Conservation (phyloP, 225 moss, liverwort and hornwort species). For the Thuidium tamariscinum region DNA sequence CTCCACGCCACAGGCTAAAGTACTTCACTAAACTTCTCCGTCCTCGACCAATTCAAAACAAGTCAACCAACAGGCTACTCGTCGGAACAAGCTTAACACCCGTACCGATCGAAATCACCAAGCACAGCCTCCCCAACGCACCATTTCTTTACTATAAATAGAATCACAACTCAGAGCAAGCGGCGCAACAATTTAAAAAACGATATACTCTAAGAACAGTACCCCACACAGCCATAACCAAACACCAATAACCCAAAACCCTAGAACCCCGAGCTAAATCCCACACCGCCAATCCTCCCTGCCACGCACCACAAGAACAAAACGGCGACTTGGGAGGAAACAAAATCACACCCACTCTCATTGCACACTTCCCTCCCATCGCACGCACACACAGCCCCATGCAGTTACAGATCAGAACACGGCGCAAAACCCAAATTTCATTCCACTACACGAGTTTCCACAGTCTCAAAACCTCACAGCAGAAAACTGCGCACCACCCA, state of each 20-base stretch:
- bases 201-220: background rate
- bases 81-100: background rate
- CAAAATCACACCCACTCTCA: background rate
- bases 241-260: background rate
- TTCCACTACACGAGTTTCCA: no score
- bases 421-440: background rate
- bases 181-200: background rate
- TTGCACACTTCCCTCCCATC: background rate
- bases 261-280: background rate
- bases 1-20: background rate
- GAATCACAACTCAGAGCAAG: background rate
- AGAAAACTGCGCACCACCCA: background rate
- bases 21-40: background rate
- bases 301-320: background rate
- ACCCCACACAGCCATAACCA: background rate
- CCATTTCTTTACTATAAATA: background rate
- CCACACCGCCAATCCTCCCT: background rate
- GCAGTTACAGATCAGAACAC: background rate
- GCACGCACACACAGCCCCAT: background rate
- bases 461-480: background rate
- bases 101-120: background rate
- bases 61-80: background rate
- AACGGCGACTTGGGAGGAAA: background rate
- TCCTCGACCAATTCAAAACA: background rate
- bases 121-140: background rate